phyloP scores from a whole-genome alignment of 768 basidiomycete genomes.

The Boletus edulis region DNA sequence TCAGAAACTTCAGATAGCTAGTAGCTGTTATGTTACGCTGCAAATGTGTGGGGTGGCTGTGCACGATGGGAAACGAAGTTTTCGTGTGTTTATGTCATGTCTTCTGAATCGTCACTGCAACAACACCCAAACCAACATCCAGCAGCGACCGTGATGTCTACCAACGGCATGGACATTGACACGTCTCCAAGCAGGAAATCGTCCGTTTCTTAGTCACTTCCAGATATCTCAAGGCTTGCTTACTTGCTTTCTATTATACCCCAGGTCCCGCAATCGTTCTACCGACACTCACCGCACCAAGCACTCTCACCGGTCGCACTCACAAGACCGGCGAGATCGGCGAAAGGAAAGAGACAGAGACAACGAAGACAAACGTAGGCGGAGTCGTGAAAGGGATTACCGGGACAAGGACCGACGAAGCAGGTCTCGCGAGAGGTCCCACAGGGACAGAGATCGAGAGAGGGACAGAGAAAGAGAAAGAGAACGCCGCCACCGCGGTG shows the following conservation, averaged over 20 bases:
- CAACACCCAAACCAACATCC: slow-evolving; percentile 9
- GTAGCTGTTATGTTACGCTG: no score
- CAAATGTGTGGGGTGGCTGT: slow-evolving; percentile 19
- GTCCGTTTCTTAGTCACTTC: slow-evolving; percentile 38
- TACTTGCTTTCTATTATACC: slow-evolving; percentile 7
- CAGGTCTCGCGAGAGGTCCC: slow-evolving; percentile 51
- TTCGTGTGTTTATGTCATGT: slow-evolving; percentile 31
- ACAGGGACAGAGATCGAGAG: slow-evolving; percentile 37
- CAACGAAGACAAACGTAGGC: slow-evolving; percentile 59
- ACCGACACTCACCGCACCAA: slow-evolving; percentile 73
- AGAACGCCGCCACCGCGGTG: slow-evolving; percentile 45
- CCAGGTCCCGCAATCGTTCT: slow-evolving; percentile 69
- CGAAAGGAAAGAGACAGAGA: slow-evolving; percentile 51
- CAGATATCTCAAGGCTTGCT: background rate
- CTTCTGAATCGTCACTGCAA: slow-evolving; percentile 5
- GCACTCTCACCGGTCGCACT: slow-evolving; percentile 70
- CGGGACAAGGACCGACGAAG: slow-evolving; percentile 46
- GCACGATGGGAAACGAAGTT: slow-evolving; percentile 30
- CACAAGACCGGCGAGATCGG: slow-evolving; percentile 49
- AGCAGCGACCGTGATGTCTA: slow-evolving; percentile 37
- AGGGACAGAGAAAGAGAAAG: slow-evolving; percentile 31
- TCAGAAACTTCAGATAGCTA: no score
- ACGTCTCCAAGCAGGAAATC: slow-evolving; percentile 58
- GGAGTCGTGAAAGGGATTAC: slow-evolving; percentile 55
- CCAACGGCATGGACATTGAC: slow-evolving; percentile 63